phyloP scores from a whole-genome alignment of 2,329 filamentous ascomycete species.

The Aureobasidium sp. region DNA sequence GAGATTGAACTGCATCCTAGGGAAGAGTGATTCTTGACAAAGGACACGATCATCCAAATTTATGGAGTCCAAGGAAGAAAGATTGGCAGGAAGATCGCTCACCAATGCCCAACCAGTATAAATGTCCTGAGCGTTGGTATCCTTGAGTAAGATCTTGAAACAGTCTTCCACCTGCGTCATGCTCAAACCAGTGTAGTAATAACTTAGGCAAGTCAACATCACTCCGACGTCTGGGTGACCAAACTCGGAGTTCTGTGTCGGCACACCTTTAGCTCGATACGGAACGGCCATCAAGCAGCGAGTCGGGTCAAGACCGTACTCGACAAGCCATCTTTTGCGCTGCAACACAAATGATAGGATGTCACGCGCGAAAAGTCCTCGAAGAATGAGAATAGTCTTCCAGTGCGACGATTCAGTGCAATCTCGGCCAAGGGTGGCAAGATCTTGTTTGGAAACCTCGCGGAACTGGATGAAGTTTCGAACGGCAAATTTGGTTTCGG shows the following conservation, averaged over 20 bases:
- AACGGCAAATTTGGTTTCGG: neutral
- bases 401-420: neutral
- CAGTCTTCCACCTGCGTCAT: conserved; percentile 35
- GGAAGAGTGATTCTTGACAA: conserved; percentile 20
- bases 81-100: conserved; percentile 13
- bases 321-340: conserved; percentile 58
- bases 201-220: conserved; percentile 54
- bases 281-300: conserved; percentile 58
- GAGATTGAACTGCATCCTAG: conserved; percentile 44
- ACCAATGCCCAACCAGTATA: conserved; percentile 21
- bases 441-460: neutral
- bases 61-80: conserved; percentile 19
- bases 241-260: conserved; percentile 54
- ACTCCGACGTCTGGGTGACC: conserved; percentile 61
- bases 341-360: conserved; percentile 52
- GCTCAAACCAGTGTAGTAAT: conserved; percentile 55
- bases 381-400: conserved; percentile 43
- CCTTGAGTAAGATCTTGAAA: conserved; percentile 18
- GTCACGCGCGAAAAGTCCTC: conserved; percentile 52
- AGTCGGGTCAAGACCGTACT: conserved; percentile 40
- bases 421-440: neutral
- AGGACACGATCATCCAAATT: conserved; percentile 21
- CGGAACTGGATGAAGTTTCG: neutral
- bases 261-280: conserved; percentile 56
- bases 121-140: conserved; percentile 19